Percentiles rank a stretch among this genome's conserved stretches.
Conservation (phyloP, 257 asterid genomes). For the Anisodus acutangulus region DNA sequence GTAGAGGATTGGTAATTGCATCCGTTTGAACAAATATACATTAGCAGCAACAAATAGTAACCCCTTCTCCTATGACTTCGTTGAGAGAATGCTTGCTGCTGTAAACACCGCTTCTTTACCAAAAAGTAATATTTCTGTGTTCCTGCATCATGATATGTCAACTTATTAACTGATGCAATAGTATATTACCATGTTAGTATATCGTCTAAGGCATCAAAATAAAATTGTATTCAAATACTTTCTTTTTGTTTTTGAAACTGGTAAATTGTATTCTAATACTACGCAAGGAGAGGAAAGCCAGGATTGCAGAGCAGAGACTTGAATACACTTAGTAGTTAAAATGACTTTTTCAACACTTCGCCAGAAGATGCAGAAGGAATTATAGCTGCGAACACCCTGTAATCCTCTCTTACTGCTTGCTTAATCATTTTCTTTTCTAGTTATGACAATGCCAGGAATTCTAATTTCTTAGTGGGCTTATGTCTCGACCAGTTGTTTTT, state of each 20-base stretch:
- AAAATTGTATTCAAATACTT: no score
- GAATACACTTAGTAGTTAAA: neutral
- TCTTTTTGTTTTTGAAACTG: no score
- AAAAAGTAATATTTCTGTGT: slow-evolving; percentile 38
- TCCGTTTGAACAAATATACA: slow-evolving; percentile 9
- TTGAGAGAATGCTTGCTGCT: slow-evolving; percentile 68
- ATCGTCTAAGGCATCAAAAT: neutral
- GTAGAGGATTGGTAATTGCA: neutral
- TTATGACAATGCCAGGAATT: neutral
- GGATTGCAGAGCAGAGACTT: neutral
- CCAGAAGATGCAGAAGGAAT: neutral
- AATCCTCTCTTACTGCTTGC: neutral
- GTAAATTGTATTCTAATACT: neutral
- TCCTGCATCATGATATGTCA: slow-evolving; percentile 51
- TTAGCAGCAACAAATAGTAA: neutral
- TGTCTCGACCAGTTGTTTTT: neutral
- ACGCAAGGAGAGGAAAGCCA: neutral
- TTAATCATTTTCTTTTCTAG: neutral
- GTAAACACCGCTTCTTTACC: slow-evolving; percentile 73
- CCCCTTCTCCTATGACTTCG: slow-evolving; percentile 38
- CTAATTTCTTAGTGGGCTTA: neutral
- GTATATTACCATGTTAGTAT: neutral
- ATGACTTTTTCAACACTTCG: neutral
- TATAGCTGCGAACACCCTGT: neutral
- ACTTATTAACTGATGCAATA: slow-evolving; percentile 4